Evolutionary conservation across 495 filamentous ascomycete genomes (phyloP), one percentile per base, ranked within the genome.

Genomic region (Trichoderma parareesei): DNA sequence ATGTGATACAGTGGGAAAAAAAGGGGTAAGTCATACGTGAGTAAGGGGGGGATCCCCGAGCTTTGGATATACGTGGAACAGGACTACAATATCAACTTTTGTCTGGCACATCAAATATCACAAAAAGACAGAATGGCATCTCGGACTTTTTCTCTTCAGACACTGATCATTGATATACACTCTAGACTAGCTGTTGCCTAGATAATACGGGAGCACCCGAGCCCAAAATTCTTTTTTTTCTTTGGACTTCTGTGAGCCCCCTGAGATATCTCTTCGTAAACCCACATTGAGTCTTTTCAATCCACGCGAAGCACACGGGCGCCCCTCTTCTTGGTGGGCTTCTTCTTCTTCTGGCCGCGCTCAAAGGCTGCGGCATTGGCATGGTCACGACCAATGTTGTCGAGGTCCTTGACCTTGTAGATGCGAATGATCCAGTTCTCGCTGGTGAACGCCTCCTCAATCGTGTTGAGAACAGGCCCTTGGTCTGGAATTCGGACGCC

Each of bases 361-460:
- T 97, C 93, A 75, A 98, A 99, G 42, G 91, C 89, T 44, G 86
- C 83, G 3, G 91, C 95, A 62, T 84, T 85, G 38, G 81, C 85
- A 76, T 98, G 94, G 70, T 96, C 92, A 71, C 95, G 84, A 38
- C 92, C 94, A 61, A 99, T 78, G 71, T 97, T 98, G 77, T 99
- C 95, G 43, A 97, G 87, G 69, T 96, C 92, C 79, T 99, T 99
- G 72, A 99, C 95, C 81, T 99, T 99, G 82, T 96, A 99, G 73
- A 99, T 98, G 62, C 95, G 82, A 73, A 99, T 97, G 74, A 99
- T 99, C 95, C 95, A 99, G 82, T 99, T 99, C 83, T 99, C 95
- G 69, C 91, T 96, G 53, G 95, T 99, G 78, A 93, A 99, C 2
- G 95, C 95, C 76, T 99, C 95, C 72, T 98, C 95, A 46, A 99